These are phyloP conservation scores for Colletotrichum australisinense DNA, from an alignment of 2,329 filamentous ascomycete species.

Conservation along the genomic window DNA sequence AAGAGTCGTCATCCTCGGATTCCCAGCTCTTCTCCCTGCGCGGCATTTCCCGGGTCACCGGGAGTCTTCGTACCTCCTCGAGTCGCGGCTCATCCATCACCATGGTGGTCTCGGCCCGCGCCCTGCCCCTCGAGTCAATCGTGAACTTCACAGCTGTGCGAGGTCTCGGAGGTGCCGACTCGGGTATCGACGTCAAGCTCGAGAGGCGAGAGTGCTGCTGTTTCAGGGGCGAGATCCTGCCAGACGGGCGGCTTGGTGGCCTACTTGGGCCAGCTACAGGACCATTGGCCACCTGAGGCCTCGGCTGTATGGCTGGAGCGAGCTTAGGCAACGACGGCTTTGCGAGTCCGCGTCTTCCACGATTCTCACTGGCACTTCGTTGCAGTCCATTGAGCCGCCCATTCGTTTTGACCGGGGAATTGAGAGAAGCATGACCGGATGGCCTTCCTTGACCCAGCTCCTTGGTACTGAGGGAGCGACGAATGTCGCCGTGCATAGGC, in stretches of 20 bases:
- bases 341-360: slow-evolving; percentile 56
- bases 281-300: slow-evolving; percentile 45
- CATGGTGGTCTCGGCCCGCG: slow-evolving; percentile 64
- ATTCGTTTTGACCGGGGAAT: slow-evolving; percentile 64
- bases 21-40: slow-evolving; percentile 51
- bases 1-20: slow-evolving; percentile 65
- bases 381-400: slow-evolving; percentile 59
- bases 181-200: slow-evolving; percentile 68
- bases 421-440: slow-evolving; percentile 54
- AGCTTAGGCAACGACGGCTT: slow-evolving; percentile 58
- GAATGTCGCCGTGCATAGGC: slow-evolving; percentile 49
- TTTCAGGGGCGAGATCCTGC: slow-evolving; percentile 66
- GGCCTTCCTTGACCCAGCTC: slow-evolving; percentile 55
- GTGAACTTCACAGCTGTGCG: slow-evolving; percentile 71
- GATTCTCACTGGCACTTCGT: slow-evolving; percentile 66
- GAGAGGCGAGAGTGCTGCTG: slow-evolving; percentile 59
- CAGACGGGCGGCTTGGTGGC: slow-evolving; percentile 53
- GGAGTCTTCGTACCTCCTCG: slow-evolving; percentile 13
- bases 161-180: slow-evolving; percentile 57
- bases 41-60: slow-evolving; percentile 40
- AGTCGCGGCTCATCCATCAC: slow-evolving; percentile 48
- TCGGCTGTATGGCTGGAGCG: slow-evolving; percentile 57
- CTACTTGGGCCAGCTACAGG: slow-evolving; percentile 47
- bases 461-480: slow-evolving; percentile 58
- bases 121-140: slow-evolving; percentile 71